These are phyloP conservation scores for Stephanocyclus meneghinianus DNA, from an alignment of 352 stramenopile species.

Conservation along the genomic window DNA sequence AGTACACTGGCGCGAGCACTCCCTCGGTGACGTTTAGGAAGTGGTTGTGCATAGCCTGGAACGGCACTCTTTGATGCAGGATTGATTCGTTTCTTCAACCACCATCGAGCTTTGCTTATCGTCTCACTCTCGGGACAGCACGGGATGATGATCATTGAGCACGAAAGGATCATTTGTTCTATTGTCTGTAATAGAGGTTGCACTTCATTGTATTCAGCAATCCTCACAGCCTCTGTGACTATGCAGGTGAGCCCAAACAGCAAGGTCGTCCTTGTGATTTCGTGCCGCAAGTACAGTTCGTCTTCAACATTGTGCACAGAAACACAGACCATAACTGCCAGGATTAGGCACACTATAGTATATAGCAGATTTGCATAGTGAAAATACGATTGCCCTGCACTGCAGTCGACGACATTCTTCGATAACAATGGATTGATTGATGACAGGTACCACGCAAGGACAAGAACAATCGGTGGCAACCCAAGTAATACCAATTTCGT, in stretches of 20 bases:
- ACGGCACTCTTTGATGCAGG: conserved; percentile 29
- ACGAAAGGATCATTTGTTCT: conserved; percentile 48
- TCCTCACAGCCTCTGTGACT: conserved; percentile 22
- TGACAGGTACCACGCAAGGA: conserved; percentile 16
- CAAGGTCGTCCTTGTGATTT: conserved; percentile 36
- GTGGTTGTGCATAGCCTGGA: conserved; percentile 42
- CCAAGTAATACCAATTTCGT: conserved; percentile 18
- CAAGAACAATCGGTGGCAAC: conserved; percentile 12
- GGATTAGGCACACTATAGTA: conserved; percentile 7
- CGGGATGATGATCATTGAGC: conserved; percentile 42
- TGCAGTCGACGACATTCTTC: conserved; percentile 32
- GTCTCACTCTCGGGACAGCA: conserved; percentile 23
- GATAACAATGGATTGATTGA: conserved; percentile 15
- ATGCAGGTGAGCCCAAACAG: conserved; percentile 30
- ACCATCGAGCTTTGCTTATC: conserved; percentile 21
- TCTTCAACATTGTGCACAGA: conserved; percentile 37
- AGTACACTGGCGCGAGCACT: not conserved
- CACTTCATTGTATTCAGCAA: conserved; percentile 21
- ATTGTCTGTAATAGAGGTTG: conserved; percentile 45
- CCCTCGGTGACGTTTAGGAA: conserved; percentile 18
- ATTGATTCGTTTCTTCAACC: conserved; percentile 26
- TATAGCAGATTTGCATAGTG: conserved; percentile 20
- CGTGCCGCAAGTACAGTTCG: conserved; percentile 26
- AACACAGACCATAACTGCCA: conserved; percentile 17
- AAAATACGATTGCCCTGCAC: conserved; percentile 9